Base-by-base conservation (phyloP, 2,329 filamentous ascomycete species). In the Alternaria gaisen region DNA sequence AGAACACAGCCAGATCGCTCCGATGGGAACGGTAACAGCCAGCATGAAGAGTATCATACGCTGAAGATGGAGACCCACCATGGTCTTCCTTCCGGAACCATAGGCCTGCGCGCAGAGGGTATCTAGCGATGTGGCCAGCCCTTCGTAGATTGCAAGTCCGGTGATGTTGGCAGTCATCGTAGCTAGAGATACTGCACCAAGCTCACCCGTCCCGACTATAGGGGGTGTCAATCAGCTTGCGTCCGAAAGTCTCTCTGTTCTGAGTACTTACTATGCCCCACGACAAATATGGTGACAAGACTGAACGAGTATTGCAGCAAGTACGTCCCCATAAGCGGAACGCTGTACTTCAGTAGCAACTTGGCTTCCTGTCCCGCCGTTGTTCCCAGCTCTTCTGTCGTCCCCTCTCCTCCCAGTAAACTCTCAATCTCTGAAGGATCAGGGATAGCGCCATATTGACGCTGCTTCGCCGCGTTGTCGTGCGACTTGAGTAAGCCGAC, bases 121-220 rank as follows among this genome's bases (percentile, higher is more conserved):
- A 64, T 85, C 83, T 22, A 85, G 73, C 24, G 80, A 81, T 0
- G 83, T 85, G 41, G 83, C 82, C 70, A 85, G 80, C 22, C 84
- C 84, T 66, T 85, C 82, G 58, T 83, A 82, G 22, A 84, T 74
- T 1, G 85, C 81, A 20, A 83, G 80, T 0, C 85, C 85, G 7
- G 84, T 77, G 52, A 87, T 86, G 60, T 84, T 86, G 65, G 85
- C 83, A 0, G 84, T 86, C 46, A 84, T 86, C 24, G 83, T 80
- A 24, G 83, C 83, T 16, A 86, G 70, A 54, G 81, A 84, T 0
- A 84, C 83, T 0, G 84, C 85, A 1, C 83, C 85, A 10, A 87
- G 72, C 58, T 85, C 84, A 65, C 84, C 80, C 3, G 83, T 82
- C 20, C 84, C 81, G 9, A 87, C 58, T 61, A 22, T 16, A 6